Conservation (phyloP, 257 asterid genomes). For the Nicotiana undulata region DNA sequence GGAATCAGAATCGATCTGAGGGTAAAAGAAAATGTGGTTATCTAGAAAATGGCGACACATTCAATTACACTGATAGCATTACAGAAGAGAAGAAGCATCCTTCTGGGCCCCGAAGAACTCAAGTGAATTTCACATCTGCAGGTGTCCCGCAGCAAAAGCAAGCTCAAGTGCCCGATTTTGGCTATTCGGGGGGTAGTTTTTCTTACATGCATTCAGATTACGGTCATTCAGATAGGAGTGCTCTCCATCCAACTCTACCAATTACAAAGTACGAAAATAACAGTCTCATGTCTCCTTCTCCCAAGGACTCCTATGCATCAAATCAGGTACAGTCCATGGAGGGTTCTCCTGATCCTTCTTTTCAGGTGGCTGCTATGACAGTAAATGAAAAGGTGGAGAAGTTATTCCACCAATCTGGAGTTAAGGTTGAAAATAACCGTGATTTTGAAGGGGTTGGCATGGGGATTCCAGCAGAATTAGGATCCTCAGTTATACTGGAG, state of each 20-base stretch:
- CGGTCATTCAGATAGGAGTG: conserved; percentile 32
- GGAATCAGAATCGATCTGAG: conserved; percentile 31
- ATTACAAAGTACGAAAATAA: conserved; percentile 41
- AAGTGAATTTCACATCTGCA: conserved; percentile 25
- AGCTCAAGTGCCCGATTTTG: conserved; percentile 26
- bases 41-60: conserved; percentile 25
- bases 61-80: conserved; percentile 23
- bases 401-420: conserved; percentile 22
- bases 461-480: conserved; percentile 37
- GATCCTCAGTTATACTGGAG: conserved; percentile 40
- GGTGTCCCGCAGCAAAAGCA: conserved; percentile 29
- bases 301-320: conserved; percentile 43
- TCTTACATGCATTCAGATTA: conserved; percentile 35
- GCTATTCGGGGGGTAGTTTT: conserved; percentile 31
- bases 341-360: conserved; percentile 24
- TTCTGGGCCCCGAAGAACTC: conserved; percentile 26
- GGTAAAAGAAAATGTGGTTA: conserved; percentile 31
- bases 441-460: conserved; percentile 29
- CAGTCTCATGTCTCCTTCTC: conserved; percentile 34
- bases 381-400: conserved; percentile 29
- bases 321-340: conserved; percentile 32
- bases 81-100: conserved; percentile 29
- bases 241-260: conserved; percentile 31
- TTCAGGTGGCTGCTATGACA: conserved; percentile 23
- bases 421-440: conserved; percentile 28